These are phyloP conservation scores for Epichloe festucae DNA, from an alignment of 2,329 filamentous ascomycete species.

Conservation along the genomic window DNA sequence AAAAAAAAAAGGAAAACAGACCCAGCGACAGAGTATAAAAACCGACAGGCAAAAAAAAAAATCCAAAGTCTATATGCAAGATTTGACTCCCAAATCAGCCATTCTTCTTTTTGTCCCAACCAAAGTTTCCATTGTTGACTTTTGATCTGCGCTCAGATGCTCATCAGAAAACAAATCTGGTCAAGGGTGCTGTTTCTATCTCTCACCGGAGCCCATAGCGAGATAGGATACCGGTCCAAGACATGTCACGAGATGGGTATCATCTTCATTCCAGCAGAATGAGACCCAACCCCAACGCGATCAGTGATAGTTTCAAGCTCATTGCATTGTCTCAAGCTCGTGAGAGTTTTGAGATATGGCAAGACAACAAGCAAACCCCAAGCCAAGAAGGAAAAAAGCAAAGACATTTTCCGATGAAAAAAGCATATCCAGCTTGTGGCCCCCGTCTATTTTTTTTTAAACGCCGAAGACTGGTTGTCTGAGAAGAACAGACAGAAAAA, in stretches of 20 bases:
- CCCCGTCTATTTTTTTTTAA: conserved; percentile 19
- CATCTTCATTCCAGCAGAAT: conserved; percentile 18
- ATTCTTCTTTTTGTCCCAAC: not conserved
- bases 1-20: conserved; percentile 4
- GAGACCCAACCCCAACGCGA: not conserved
- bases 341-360: conserved; percentile 8
- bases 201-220: not conserved
- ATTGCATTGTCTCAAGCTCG: conserved; percentile 7
- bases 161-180: not conserved
- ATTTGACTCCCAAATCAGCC: not conserved
- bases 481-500: conserved; percentile 3
- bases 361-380: conserved; percentile 4
- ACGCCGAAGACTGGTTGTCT: conserved; percentile 17
- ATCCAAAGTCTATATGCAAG: not conserved
- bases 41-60: not conserved
- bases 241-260: conserved; percentile 16
- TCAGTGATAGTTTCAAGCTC: not conserved
- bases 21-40: not conserved
- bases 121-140: not conserved
- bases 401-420: conserved; percentile 3
- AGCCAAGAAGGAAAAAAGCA: conserved; percentile 3
- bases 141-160: not conserved
- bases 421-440: conserved; percentile 9
- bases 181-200: not conserved
- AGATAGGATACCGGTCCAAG: conserved; percentile 12